Conservation (phyloP, 495 filamentous ascomycete genomes). For the Tuber umbilicatum region DNA sequence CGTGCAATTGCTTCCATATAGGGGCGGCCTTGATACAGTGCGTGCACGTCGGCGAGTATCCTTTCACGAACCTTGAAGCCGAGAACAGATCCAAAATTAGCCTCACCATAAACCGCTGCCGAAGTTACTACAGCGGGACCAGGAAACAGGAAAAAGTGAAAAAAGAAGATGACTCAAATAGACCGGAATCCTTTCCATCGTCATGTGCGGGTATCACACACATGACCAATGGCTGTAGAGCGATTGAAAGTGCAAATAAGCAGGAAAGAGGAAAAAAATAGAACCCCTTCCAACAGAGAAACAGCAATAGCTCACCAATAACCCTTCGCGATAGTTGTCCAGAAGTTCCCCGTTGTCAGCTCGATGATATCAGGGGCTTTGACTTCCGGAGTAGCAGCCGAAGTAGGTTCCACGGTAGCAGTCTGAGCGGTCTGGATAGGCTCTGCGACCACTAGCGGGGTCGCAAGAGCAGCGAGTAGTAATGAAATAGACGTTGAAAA, state of each 20-base stretch:
- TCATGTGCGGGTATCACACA: not conserved
- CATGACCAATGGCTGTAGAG: slow-evolving; percentile 7
- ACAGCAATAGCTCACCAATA: slow-evolving; percentile 35
- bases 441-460: slow-evolving; percentile 13
- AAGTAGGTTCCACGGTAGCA: slow-evolving; percentile 8
- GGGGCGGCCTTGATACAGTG: slow-evolving; percentile 80
- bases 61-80: slow-evolving; percentile 60
- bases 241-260: not conserved
- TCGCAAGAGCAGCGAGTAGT: slow-evolving; percentile 24
- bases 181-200: not conserved
- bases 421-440: slow-evolving; percentile 8
- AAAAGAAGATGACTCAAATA: not conserved
- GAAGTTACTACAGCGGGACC: not conserved
- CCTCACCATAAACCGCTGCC: slow-evolving; percentile 12
- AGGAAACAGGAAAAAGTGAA: not conserved
- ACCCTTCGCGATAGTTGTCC: slow-evolving; percentile 32
- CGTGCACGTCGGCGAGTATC: slow-evolving; percentile 56
- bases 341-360: slow-evolving; percentile 35
- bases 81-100: slow-evolving; percentile 42
- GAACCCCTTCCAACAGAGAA: not conserved
- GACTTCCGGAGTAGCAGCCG: slow-evolving; percentile 20
- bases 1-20: slow-evolving; percentile 85
- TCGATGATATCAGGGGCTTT: slow-evolving; percentile 37
- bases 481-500: slow-evolving; percentile 28
- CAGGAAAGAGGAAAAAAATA: slow-evolving; percentile 6